Evolutionary conservation across 225 moss, liverwort and hornwort genomes (phyloP).

Genomic region (Polytrichum formosum): DNA sequence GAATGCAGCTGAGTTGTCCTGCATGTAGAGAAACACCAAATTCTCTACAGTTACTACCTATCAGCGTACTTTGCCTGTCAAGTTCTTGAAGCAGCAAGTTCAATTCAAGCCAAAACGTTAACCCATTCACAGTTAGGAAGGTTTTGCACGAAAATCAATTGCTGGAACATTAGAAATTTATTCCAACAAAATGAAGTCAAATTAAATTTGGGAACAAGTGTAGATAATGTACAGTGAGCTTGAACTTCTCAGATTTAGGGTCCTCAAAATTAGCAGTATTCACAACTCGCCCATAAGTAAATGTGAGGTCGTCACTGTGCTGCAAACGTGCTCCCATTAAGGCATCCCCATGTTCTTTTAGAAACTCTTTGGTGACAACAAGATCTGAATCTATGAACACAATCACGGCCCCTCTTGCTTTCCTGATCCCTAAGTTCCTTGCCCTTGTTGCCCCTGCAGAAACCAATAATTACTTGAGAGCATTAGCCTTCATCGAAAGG

Average conservation of each 20-base stretch:
- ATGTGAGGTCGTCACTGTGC: conserved; percentile 72
- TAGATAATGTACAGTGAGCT: conserved; percentile 46
- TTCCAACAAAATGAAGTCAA: neutral
- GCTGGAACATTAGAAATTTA: no score
- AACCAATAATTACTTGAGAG: neutral
- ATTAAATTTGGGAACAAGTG: neutral
- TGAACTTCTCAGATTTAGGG: conserved; percentile 67
- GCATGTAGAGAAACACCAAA: conserved; percentile 12
- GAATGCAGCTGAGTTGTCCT: conserved; percentile 84
- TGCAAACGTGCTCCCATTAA: conserved; percentile 48
- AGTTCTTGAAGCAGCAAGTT: no score
- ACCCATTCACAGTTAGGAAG: no score
- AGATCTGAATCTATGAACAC: conserved; percentile 92
- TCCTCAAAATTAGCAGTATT: conserved; percentile 76
- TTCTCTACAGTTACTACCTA: conserved; percentile 2
- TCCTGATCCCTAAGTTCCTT: conserved; percentile 70
- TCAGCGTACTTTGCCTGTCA: neutral
- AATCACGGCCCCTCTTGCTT: conserved; percentile 60
- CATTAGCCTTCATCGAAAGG: no score
- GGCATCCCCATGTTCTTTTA: conserved; percentile 70
- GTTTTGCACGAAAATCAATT: no score
- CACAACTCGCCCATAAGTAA: conserved; percentile 82
- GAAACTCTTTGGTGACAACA: conserved; percentile 63
- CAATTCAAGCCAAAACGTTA: no score
- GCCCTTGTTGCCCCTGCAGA: conserved; percentile 74